phyloP scores from a whole-genome alignment of 768 basidiomycete species.

The Piloderma croceum region DNA sequence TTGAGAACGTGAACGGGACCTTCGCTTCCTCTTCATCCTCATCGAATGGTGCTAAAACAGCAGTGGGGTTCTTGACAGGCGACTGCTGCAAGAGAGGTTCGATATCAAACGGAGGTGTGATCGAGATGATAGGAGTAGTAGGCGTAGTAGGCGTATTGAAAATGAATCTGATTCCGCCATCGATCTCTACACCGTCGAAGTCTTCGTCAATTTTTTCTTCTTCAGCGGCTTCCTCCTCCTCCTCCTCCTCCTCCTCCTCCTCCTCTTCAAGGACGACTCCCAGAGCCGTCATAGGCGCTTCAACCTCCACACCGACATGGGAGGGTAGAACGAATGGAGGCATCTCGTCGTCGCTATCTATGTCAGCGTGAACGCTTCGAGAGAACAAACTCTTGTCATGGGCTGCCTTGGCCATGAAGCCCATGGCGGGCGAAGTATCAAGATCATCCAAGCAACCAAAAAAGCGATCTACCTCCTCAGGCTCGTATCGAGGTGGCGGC shows the following conservation, averaged over 20 bases:
- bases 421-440: slow-evolving; percentile 43
- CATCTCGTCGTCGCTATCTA: slow-evolving; percentile 44
- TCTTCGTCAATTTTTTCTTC: slow-evolving; percentile 30
- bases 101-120: too few relatives aligned
- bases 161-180: slow-evolving; percentile 68
- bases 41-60: slow-evolving; percentile 12
- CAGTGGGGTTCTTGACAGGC: slow-evolving; percentile 4
- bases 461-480: slow-evolving; percentile 62
- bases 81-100: slow-evolving; percentile 5
- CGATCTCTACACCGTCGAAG: slow-evolving; percentile 42
- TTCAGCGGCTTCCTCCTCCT: slow-evolving; percentile 17
- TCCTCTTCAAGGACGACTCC: slow-evolving; percentile 41
- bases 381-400: slow-evolving; percentile 58
- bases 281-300: slow-evolving; percentile 26
- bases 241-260: slow-evolving; percentile 29
- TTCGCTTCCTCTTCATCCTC: slow-evolving; percentile 20
- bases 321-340: slow-evolving; percentile 46
- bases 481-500: slow-evolving; percentile 12
- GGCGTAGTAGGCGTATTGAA: slow-evolving; percentile 60
- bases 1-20: slow-evolving; percentile 20
- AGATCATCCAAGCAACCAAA: slow-evolving; percentile 61
- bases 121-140: slow-evolving; percentile 13
- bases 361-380: slow-evolving; percentile 38
- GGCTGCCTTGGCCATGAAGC: slow-evolving; percentile 44
- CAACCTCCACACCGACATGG: slow-evolving; percentile 39